Evolutionary conservation across 2,329 filamentous ascomycete genomes (phyloP).

Genomic region (Zasmidium citrigriseum): DNA sequence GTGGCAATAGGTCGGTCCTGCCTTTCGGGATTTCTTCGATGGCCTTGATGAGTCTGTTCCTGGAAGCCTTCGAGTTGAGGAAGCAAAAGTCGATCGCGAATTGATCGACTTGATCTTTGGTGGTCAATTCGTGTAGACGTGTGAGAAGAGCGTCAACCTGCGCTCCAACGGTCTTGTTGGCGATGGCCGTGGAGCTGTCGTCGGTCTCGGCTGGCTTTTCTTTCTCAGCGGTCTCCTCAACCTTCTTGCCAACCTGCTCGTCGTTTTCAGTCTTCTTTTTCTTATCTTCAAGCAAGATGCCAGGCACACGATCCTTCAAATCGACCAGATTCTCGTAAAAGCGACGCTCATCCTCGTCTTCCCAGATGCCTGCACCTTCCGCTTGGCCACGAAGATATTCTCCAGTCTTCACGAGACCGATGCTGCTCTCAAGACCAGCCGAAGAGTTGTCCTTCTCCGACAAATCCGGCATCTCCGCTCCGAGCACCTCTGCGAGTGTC

Average conservation of each 20-base stretch:
- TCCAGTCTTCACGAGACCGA: constrained; percentile 89
- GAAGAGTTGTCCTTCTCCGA: constrained; percentile 76
- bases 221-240: constrained; percentile 55
- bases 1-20: constrained; percentile 83
- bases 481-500: constrained; percentile 82
- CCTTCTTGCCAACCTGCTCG: constrained; percentile 78
- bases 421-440: constrained; percentile 69
- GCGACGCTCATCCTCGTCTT: constrained; percentile 94
- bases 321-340: constrained; percentile 98
- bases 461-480: constrained; percentile 89
- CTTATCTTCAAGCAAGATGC: constrained; percentile 91
- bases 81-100: constrained; percentile 97
- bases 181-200: constrained; percentile 89
- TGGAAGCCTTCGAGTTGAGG: constrained; percentile 94
- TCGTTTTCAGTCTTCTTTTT: constrained; percentile 87
- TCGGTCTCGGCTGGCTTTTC: constrained; percentile 63
- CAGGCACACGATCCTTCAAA: constrained; percentile 91
- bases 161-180: constrained; percentile 95
- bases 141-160: constrained; percentile 90
- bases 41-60: constrained; percentile 89
- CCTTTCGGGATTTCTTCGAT: constrained; percentile 94
- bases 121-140: constrained; percentile 85
- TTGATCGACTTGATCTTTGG: constrained; percentile 88
- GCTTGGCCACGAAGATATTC: constrained; percentile 89
- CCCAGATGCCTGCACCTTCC: constrained; percentile 94